Evolutionary conservation across 2,329 filamentous ascomycete genomes (phyloP), one percentile per base, ranked within the genome.

Genomic region (Coniochaeta sp.): DNA sequence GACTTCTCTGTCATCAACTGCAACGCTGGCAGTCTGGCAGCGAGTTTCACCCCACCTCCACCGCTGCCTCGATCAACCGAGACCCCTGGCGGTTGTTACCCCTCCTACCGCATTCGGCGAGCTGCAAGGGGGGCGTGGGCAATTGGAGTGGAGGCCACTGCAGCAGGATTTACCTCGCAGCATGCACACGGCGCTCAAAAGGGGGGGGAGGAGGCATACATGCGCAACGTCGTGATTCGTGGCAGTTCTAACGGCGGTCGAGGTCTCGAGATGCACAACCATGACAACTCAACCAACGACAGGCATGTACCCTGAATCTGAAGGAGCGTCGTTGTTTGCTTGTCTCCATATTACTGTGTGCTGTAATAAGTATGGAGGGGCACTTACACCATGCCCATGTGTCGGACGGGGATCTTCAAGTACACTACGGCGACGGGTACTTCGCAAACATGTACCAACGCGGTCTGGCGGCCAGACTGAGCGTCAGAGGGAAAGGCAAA

Each of bases 341-440:
- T 30, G 50, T 48, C 50, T 53, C 60, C 57, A 55, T 52, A 50
- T 56, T 55, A 54, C 55, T 10, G 20, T 35, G 33, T 38, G 33
- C 33, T 38, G n/a, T n/a, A n/a, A n/a, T n/a, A n/a, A n/a, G n/a
- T n/a, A n/a, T n/a, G n/a, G n/a, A n/a, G n/a, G n/a, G n/a, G n/a
- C n/a, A n/a, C n/a, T n/a, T n/a, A n/a, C n/a, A n/a, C n/a, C n/a
- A n/a, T n/a, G n/a, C n/a, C n/a, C n/a, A n/a, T n/a, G n/a, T n/a
- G n/a, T n/a, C 6, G 22, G 12, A 22, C 38, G n/a, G 38, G 38
- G 38, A 26, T 42, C 38, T 16, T 14, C 18, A 26, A 24, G 10
- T 42, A 13, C 38, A n/a, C 18, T 22, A 42, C 38, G 22, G 4
- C 22, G 20, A 26, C 38, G 38, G n/a, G 14, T 42, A 26, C 38